phyloP scores from a whole-genome alignment of 2,329 filamentous ascomycete genomes.

The Hymenoscyphus infarciens region DNA sequence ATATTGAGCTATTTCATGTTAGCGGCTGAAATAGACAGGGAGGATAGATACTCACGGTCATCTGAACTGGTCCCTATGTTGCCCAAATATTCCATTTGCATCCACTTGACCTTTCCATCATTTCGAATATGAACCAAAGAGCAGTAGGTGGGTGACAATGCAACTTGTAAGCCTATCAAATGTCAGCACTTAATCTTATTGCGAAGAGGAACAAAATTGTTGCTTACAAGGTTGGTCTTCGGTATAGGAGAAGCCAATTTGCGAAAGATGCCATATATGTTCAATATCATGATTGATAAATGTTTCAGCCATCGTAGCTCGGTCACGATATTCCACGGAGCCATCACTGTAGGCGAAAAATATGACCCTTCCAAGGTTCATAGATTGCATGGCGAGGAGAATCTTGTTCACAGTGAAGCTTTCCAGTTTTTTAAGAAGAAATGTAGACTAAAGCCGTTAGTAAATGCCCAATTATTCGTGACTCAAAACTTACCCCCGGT shows the following conservation, averaged over 20 bases:
- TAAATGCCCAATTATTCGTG: constrained; percentile 16
- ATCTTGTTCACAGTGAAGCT: constrained; percentile 68
- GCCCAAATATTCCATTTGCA: constrained; percentile 48
- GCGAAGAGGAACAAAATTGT: background rate
- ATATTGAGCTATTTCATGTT: constrained; percentile 45
- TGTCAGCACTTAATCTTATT: background rate
- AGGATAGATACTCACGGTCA: constrained; percentile 42
- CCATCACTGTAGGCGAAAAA: constrained; percentile 77
- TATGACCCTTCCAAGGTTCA: constrained; percentile 68
- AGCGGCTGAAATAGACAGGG: constrained; percentile 10
- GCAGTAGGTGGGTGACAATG: constrained; percentile 57
- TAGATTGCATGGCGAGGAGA: constrained; percentile 62
- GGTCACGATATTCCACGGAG: constrained; percentile 74
- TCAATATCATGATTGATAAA: constrained; percentile 61
- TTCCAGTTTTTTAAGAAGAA: constrained; percentile 58
- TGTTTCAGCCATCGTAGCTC: constrained; percentile 66
- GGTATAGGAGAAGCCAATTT: constrained; percentile 73
- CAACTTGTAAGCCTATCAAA: constrained; percentile 52
- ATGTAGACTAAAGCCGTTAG: constrained; percentile 38
- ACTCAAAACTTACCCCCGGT: constrained; percentile 28
- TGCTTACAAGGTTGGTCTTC: constrained; percentile 61
- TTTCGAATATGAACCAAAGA: constrained; percentile 57
- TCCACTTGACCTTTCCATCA: constrained; percentile 58
- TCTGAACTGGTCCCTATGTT: constrained; percentile 48
- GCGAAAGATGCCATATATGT: constrained; percentile 65